Evolutionary conservation across 2,329 filamentous ascomycete species (phyloP), one percentile per base, ranked within the genome.

Genomic region (Hymenoscyphus fraxineus): DNA sequence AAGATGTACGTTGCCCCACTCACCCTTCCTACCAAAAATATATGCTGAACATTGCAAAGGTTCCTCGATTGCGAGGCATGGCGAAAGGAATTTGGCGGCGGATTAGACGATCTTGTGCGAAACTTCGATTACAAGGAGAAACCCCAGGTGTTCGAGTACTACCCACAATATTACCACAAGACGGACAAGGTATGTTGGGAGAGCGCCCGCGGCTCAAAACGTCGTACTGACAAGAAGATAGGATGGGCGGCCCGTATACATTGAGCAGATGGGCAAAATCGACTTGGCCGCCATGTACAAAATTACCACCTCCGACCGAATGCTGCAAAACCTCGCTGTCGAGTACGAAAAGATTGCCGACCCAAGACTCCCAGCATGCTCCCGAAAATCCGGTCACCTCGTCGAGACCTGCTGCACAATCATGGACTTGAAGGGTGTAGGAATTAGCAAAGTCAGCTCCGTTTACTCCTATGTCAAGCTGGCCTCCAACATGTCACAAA

Each of bases 121-220:
- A 89, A 81, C 72, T 97, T 96, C 83, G 88, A 95, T 66, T 97
- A 97, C 81, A 83, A 84, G 68, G 93, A 97, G 84, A 95, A 94
- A 79, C 77, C 85, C 63, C 78, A 94, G 76, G 85, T 99, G 65
- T 91, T 91, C 79, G 82, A 94, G 79, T 97, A 91, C 83, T 99
- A 99, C 81, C 92, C 92, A 58, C 95, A 99, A 81, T 99, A 95
- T 83, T 99, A 99, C 82, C 95, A 99, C 86, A 97, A 97, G 83
- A 94, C 88, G 13, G 92, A 95, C 80, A 93, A 92, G 80, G 87
- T 89, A 77, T 40, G 64, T 58, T 27, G n/a, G 6, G 6, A 51
- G 44, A 51, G n/a, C 13, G 39, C 62, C 60, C 55, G 35, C n/a
- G 47, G 9, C 40, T 13, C 31, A 38, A 19, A 32, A 10, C 44